A percentile compares a stretch with the other conserved stretches of the same genome.
phyloP scores from a whole-genome alignment of 1,139 yeast species.

The Pichia sp. region DNA sequence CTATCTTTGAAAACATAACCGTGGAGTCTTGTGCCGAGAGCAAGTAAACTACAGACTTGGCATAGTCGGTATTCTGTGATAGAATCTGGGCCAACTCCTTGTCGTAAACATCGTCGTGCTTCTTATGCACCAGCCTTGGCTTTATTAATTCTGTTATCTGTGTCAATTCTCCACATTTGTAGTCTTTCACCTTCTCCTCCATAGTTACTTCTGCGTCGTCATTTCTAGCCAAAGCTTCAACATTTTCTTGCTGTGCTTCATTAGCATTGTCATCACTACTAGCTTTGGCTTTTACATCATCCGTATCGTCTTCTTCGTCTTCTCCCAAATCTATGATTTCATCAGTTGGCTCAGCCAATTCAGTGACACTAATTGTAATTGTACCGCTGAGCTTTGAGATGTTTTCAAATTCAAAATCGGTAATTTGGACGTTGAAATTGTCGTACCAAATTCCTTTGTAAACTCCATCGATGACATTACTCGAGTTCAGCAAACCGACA shows the following conservation, averaged over 20 bases:
- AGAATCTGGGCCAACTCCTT: constrained; percentile 33
- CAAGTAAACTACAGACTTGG: constrained; percentile 36
- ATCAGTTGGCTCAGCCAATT: constrained; percentile 11
- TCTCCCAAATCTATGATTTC: constrained; percentile 15
- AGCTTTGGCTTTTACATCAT: no score
- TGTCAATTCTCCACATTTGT: constrained; percentile 8
- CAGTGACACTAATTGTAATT: constrained; percentile 16
- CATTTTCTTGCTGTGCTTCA: not conserved
- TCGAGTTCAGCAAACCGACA: constrained; percentile 22
- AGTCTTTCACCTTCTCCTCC: constrained; percentile 1
- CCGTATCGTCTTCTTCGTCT: constrained; percentile 19
- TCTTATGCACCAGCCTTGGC: constrained; percentile 19
- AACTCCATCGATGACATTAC: constrained; percentile 18
- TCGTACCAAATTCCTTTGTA: constrained; percentile 38
- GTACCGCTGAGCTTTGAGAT: constrained; percentile 11
- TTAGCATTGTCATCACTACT: no score
- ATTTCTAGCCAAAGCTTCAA: constrained; percentile 2
- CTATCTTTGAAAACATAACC: constrained; percentile 36
- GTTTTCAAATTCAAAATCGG: constrained; percentile 25
- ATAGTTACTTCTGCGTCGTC: constrained; percentile 1
- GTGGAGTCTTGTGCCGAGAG: constrained; percentile 27
- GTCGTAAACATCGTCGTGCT: constrained; percentile 27
- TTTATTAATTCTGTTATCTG: constrained; percentile 8
- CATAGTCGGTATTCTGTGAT: constrained; percentile 35
- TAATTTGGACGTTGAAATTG: constrained; percentile 30